Percentiles rank a stretch among this genome's conserved stretches.
Evolutionary conservation across 108 stramenopile species (phyloP).

Genomic region (Cyclotella atomus): DNA sequence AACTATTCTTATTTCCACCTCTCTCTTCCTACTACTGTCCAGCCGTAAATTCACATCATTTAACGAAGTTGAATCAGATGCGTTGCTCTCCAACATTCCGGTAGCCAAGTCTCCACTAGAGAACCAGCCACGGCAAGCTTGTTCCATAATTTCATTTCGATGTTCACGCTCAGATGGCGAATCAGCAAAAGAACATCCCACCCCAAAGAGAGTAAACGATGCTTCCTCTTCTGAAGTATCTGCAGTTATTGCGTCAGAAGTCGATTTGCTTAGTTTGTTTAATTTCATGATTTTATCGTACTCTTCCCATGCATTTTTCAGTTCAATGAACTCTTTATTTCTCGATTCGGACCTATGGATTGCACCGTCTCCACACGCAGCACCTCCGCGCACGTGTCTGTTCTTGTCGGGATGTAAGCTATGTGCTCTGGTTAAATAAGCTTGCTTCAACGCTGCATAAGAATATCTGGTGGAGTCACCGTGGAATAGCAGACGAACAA

Average conservation of each 20-base stretch:
- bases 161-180: slow-evolving; percentile 61
- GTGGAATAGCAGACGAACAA: slow-evolving; percentile 43
- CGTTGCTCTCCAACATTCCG: neutral
- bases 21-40: no score
- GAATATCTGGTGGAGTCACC: slow-evolving; percentile 20
- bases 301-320: slow-evolving; percentile 75
- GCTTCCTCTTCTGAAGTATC: slow-evolving; percentile 7
- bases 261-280: neutral
- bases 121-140: slow-evolving; percentile 89
- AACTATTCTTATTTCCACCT: neutral
- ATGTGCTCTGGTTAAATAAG: slow-evolving; percentile 64
- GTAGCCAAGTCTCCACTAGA: slow-evolving; percentile 53
- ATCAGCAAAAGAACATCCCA: slow-evolving; percentile 87
- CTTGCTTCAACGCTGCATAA: slow-evolving; percentile 58
- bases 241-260: no score
- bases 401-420: slow-evolving; percentile 80
- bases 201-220: slow-evolving; percentile 85
- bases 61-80: no score
- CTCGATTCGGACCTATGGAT: slow-evolving; percentile 3
- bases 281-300: slow-evolving; percentile 54
- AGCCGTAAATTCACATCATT: no score
- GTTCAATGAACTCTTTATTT: slow-evolving; percentile 56
- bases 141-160: slow-evolving; percentile 77
- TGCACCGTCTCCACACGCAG: neutral
- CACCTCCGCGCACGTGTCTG: neutral